Evolutionary conservation across 768 basidiomycete genomes (phyloP).

Genomic region (Boletus subcaerulescens): DNA sequence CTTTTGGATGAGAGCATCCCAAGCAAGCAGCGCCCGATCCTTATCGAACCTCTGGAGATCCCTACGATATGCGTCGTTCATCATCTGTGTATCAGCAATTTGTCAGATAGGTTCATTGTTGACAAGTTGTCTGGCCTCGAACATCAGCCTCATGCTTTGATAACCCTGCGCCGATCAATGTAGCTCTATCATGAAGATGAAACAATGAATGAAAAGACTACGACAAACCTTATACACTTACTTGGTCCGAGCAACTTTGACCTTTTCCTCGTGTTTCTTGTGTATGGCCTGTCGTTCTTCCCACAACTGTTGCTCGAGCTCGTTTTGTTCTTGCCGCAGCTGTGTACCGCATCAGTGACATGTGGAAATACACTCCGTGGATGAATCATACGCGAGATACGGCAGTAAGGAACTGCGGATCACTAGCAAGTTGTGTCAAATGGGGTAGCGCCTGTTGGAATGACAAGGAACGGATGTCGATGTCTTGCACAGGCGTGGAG

Average conservation of each 20-base stretch:
- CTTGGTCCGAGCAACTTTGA: slow-evolving; percentile 67
- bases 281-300: slow-evolving; percentile 62
- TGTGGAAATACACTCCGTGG: neutral
- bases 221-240: slow-evolving; percentile 31
- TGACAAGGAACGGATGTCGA: slow-evolving; percentile 48
- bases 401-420: slow-evolving; percentile 47
- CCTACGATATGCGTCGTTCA: slow-evolving; percentile 59
- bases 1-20: slow-evolving; percentile 69
- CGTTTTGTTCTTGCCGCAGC: slow-evolving; percentile 72
- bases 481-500: slow-evolving; percentile 30
- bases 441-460: slow-evolving; percentile 72
- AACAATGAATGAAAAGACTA: slow-evolving; percentile 1
- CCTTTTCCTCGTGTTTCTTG: slow-evolving; percentile 65
- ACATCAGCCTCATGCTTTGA: slow-evolving; percentile 60
- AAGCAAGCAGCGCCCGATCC: slow-evolving; percentile 68
- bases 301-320: slow-evolving; percentile 66
- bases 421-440: slow-evolving; percentile 57
- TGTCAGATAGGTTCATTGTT: slow-evolving; percentile 10
- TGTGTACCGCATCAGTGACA: slow-evolving; percentile 27
- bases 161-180: slow-evolving; percentile 59
- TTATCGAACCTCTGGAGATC: slow-evolving; percentile 67
- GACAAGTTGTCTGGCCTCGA: slow-evolving; percentile 14
- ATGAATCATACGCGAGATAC: slow-evolving; percentile 49
- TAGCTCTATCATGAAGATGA: slow-evolving; percentile 46
- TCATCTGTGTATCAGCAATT: slow-evolving; percentile 46